Evolutionary conservation across 2,329 filamentous ascomycete species (phyloP), one percentile per base, ranked within the genome.

Genomic region (Chaetomiaceae sp.): DNA sequence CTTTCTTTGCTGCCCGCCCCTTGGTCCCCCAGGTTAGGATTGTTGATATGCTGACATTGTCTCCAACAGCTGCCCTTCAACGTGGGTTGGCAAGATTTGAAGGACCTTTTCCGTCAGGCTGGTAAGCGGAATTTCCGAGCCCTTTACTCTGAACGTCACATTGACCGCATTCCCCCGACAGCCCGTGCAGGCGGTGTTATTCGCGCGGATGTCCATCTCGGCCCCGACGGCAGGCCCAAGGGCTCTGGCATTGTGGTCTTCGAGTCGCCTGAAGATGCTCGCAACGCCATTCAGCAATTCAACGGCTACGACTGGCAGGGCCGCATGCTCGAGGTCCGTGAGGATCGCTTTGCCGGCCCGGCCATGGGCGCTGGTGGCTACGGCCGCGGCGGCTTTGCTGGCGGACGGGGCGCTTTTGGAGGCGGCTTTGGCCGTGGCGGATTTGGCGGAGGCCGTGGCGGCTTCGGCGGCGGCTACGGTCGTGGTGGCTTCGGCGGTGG

Each of bases 281-380:
- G 90, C 59, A 96, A 90, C 65, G 93, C 93, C 19, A 99, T 99
- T 59, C 85, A 90, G 65, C 91, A 96, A 61, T 99, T 97, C 77
- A 96, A 97, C 66, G 93, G 93, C 53, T 97, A 96, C 67, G 93
- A 99, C 58, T 99, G 93, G 93, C 92, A 97, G 69, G 93, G 93
- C 10, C 87, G 93, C 52, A 75, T 85, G 46, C 82, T 99, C 44
- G 93, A 99, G 69, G 93, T 99, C 57, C 90, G 93, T 56, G 92
- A 97, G 70, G 93, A 99, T 66, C 87, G 93, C 51, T 99, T 91
- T 66, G 93, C 93, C 53, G 84, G 82, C 54, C 70, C 71, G 21
- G 75, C 71, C 25, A 69, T 69, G 50, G 68, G 66, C 38, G 71
- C 70, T 61, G 66, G 76, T 62, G 74, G 79, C 16, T 79, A 77